Conservation (phyloP, 73 alveolate species). For the Stentor coeruleus region DNA sequence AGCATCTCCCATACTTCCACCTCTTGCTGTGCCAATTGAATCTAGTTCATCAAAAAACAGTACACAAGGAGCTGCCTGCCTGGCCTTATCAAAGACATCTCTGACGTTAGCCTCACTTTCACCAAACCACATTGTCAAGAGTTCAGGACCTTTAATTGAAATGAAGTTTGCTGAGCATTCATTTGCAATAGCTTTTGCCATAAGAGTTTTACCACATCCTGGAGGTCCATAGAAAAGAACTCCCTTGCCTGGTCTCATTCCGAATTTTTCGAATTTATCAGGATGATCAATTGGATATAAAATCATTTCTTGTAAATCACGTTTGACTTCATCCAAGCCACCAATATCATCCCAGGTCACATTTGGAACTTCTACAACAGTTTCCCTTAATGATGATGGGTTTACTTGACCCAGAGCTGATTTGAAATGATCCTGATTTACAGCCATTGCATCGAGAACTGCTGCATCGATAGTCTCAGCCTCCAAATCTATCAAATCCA, state of each 20-base stretch:
- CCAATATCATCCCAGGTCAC: slow-evolving; percentile 98
- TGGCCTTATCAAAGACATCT: slow-evolving; percentile 83
- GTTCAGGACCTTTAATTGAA: slow-evolving; percentile 84
- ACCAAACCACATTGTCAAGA: slow-evolving; percentile 87
- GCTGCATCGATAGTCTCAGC: slow-evolving; percentile 92
- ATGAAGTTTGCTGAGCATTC: slow-evolving; percentile 84
- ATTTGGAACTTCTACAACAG: slow-evolving; percentile 95
- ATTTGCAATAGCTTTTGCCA: slow-evolving; percentile 76
- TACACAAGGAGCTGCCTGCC: slow-evolving; percentile 85
- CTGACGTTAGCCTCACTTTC: slow-evolving; percentile 79
- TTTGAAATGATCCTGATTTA: slow-evolving; percentile 94
- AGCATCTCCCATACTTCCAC: slow-evolving; percentile 76
- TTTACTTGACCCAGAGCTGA: slow-evolving; percentile 87
- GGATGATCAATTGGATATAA: slow-evolving; percentile 98
- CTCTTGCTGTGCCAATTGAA: slow-evolving; percentile 78
- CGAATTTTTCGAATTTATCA: slow-evolving; percentile 67
- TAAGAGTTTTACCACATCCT: slow-evolving; percentile 51
- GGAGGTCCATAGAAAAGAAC: slow-evolving; percentile 63
- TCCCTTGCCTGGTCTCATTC: slow-evolving; percentile 63
- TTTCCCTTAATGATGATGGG: slow-evolving; percentile 80
- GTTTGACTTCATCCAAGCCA: slow-evolving; percentile 95
- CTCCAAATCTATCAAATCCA: slow-evolving; percentile 97
- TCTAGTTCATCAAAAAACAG: slow-evolving; percentile 84
- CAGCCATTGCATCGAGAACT: slow-evolving; percentile 91
- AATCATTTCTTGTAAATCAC: slow-evolving; percentile 88